phyloP scores from a whole-genome alignment of 305 asterid species.

The Vinca major region DNA sequence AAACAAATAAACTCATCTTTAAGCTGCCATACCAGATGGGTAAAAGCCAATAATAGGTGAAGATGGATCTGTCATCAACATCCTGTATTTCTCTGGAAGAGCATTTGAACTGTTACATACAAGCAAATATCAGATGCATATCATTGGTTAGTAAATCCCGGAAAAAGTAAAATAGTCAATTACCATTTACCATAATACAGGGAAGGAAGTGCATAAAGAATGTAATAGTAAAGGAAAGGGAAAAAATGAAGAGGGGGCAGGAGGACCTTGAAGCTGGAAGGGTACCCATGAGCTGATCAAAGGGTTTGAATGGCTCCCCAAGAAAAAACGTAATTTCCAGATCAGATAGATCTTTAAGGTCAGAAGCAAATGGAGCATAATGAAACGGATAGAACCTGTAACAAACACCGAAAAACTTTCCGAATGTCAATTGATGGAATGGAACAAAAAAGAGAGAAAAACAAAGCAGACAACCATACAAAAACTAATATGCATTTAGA shows the following conservation, averaged over 20 bases:
- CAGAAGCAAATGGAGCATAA: slow-evolving; percentile 99
- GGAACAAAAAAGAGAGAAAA: background rate
- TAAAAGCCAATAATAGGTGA: slow-evolving; percentile 75
- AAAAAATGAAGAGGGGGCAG: background rate
- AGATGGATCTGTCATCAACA: slow-evolving; percentile 77
- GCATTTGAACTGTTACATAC: slow-evolving; percentile 55
- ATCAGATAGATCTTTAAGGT: slow-evolving; percentile 69
- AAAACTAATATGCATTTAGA: background rate
- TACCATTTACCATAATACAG: background rate
- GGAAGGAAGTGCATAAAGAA: too few species aligned
- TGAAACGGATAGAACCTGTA: slow-evolving; percentile 95
- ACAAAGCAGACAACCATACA: background rate
- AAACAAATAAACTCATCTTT: slow-evolving; percentile 9
- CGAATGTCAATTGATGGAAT: slow-evolving; percentile 6
- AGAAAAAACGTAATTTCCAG: slow-evolving; percentile 78
- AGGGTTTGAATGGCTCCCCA: slow-evolving; percentile 91
- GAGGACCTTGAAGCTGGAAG: slow-evolving; percentile 93
- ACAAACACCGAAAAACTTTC: slow-evolving; percentile 17
- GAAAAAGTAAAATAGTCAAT: slow-evolving; percentile 1
- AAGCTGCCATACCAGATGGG: slow-evolving; percentile 54
- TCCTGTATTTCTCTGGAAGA: slow-evolving; percentile 75
- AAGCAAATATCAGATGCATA: slow-evolving; percentile 14
- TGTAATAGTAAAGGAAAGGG: background rate
- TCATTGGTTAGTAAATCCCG: slow-evolving; percentile 1
- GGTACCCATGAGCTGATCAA: slow-evolving; percentile 96